Percentiles rank a stretch among this genome's conserved stretches.
These are phyloP conservation scores for Cynara cardunculus DNA, from an alignment of 129 eudicot species.

Conservation along the genomic window DNA sequence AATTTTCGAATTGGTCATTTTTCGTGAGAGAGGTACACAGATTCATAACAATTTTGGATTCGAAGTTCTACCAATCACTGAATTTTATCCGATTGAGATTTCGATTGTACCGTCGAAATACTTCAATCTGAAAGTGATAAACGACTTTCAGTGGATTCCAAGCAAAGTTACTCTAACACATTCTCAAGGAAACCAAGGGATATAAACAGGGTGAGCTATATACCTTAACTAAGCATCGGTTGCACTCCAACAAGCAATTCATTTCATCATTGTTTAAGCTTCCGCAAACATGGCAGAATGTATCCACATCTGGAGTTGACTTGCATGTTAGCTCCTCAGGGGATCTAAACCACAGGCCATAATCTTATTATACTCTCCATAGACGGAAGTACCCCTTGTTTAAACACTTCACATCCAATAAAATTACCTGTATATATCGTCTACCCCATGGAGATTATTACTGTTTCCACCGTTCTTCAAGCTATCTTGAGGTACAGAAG, in stretches of 20 bases:
- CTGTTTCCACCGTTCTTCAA: constrained; percentile 16
- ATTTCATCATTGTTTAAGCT: constrained; percentile 37
- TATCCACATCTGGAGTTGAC: constrained; percentile 28
- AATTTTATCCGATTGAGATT: too few relatives aligned
- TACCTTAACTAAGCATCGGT: constrained; percentile 46
- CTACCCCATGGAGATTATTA: constrained; percentile 13
- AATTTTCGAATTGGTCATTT: too few relatives aligned
- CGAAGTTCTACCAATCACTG: too few relatives aligned
- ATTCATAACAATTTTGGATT: too few relatives aligned
- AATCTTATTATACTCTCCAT: constrained; percentile 15
- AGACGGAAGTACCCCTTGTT: constrained; percentile 8
- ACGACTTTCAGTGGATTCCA: too few relatives aligned
- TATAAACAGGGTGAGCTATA: constrained; percentile 6
- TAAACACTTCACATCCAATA: constrained; percentile 16
- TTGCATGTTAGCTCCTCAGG: constrained; percentile 20
- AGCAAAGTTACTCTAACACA: too few relatives aligned
- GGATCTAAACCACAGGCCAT: constrained; percentile 37
- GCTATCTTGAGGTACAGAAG: constrained; percentile 24
- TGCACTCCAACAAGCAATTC: constrained; percentile 56
- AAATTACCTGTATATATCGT: constrained; percentile 27
- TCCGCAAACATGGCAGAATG: constrained; percentile 52
- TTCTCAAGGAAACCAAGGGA: background rate
- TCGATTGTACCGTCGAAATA: too few relatives aligned
- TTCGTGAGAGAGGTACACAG: too few relatives aligned
- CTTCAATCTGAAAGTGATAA: too few relatives aligned